Percentiles rank a stretch among this genome's conserved stretches.
Conservation (phyloP, 129 eudicot genomes). For the Kitagawia praeruptora region DNA sequence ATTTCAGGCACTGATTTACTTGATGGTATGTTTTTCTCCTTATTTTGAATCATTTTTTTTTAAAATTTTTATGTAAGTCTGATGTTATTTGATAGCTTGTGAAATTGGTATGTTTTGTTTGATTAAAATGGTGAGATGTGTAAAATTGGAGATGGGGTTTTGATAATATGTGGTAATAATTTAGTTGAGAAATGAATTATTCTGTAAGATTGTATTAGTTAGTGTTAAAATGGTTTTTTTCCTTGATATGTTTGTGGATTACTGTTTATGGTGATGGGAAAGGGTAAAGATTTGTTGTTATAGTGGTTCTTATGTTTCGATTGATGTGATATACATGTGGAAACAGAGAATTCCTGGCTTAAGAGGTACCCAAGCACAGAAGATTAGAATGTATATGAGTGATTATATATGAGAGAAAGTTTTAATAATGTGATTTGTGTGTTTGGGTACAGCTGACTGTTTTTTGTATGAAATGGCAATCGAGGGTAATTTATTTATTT, state of each 20-base stretch:
- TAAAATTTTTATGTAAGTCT: neutral
- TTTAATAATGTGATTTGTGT: neutral
- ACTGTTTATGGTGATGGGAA: no score
- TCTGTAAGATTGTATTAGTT: neutral
- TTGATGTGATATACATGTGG: neutral
- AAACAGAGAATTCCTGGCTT: neutral
- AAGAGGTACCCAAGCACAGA: neutral
- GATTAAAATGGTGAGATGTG: neutral
- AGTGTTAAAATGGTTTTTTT: neutral
- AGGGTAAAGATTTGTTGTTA: neutral
- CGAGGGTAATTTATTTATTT: neutral
- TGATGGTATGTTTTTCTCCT: slow-evolving; percentile 12
- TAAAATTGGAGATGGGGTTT: neutral
- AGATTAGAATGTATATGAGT: no score
- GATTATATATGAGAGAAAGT: no score
- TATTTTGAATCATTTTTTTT: neutral
- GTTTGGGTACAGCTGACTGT: neutral
- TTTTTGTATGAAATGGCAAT: neutral
- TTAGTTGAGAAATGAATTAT: neutral
- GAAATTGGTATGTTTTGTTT: neutral
- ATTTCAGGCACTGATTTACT: slow-evolving; percentile 30
- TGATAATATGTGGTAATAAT: neutral
- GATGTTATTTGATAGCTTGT: neutral
- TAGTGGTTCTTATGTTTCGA: neutral
- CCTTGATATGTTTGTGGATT: neutral